Evolutionary conservation across 371 early-diverging fungal species (phyloP), one percentile per base, ranked within the genome.

Genomic region (Circinella umbellata): DNA sequence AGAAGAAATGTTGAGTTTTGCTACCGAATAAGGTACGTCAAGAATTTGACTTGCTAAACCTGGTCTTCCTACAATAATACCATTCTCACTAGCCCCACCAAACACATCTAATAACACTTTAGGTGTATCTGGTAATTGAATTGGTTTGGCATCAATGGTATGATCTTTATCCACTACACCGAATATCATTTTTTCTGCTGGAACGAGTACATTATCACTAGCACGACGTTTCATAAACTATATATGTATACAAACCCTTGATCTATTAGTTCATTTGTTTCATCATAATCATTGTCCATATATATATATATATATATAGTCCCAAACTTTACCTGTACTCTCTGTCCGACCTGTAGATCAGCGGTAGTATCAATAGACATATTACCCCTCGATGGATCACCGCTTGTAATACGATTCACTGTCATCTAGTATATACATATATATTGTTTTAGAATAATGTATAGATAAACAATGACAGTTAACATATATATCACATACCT

Each of bases 301-400:
- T 27, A 27, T 2, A 27, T 27, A 27, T 27, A 27, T 2, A 27
- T 27, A 27, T 27, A 27, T 27, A 27, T 27, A 27, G 2, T 66
- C 27, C 15, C 36, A 18, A 6, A 42, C 36, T 20, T 81, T 76
- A 89, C 88, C 77, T 88, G 88, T 1, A 88, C 88, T 62, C 73
- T 73, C 66, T 90, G 90, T 4, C 92, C 91, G 1, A 79, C 80
- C 67, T 82, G 71, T 27, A 93, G 77, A 71, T 92, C 91, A 34
- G 74, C 78, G 0, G 86, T 85, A 4, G 91, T 90, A 67, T 93
- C 92, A 6, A 93, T 75, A 0, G 94, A 89, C 84, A 93, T 86
- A 39, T 89, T 91, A 1, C 92, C 94, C 62, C 87, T 87, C 8
- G 87, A 78, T n/a, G 91, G 91, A 77, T 93, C 92, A 1, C 94